Conservation (phyloP, 2,329 filamentous ascomycete genomes). For the Mollisia scopiformis region DNA sequence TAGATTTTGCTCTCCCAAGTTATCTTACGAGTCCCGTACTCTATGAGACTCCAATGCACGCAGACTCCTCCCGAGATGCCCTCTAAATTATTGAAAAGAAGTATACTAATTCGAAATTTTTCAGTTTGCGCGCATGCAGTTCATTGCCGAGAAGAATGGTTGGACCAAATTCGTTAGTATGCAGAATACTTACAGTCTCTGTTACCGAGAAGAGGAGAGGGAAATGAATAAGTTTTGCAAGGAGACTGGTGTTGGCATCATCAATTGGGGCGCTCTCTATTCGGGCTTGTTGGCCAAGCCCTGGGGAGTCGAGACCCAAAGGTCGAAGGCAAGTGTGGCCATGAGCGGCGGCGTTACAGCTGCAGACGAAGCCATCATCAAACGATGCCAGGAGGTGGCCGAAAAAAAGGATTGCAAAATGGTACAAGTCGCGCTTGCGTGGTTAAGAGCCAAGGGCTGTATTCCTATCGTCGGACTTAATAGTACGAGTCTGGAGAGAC, state of each 20-base stretch:
- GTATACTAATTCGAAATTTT: too few relatives aligned
- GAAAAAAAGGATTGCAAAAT: slow-evolving; percentile 58
- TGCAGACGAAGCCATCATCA: slow-evolving; percentile 52
- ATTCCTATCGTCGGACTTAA: slow-evolving; percentile 54
- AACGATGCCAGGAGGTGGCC: slow-evolving; percentile 56
- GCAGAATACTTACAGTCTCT: slow-evolving; percentile 57
- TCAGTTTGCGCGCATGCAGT: slow-evolving; percentile 53
- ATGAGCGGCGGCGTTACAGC: slow-evolving; percentile 31
- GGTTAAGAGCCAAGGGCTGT: slow-evolving; percentile 47
- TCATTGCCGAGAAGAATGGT: slow-evolving; percentile 52
- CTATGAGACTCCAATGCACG: too few relatives aligned
- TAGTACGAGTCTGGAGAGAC: slow-evolving; percentile 48
- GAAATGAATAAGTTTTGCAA: slow-evolving; percentile 48
- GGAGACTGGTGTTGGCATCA: slow-evolving; percentile 46
- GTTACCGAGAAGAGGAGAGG: slow-evolving; percentile 61
- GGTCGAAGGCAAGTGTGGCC: neutral
- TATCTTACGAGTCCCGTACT: too few relatives aligned
- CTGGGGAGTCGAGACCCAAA: neutral
- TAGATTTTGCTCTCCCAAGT: too few relatives aligned
- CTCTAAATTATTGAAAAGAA: too few relatives aligned
- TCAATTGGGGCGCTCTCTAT: slow-evolving; percentile 29
- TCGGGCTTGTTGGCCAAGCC: neutral
- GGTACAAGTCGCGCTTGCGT: slow-evolving; percentile 59
- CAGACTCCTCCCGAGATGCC: too few relatives aligned
- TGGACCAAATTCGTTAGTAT: slow-evolving; percentile 62